Percentiles rank a stretch among this genome's conserved stretches.
Evolutionary conservation across 805 yeast species (phyloP).

Genomic region (Nakazawaea molendinolei): DNA sequence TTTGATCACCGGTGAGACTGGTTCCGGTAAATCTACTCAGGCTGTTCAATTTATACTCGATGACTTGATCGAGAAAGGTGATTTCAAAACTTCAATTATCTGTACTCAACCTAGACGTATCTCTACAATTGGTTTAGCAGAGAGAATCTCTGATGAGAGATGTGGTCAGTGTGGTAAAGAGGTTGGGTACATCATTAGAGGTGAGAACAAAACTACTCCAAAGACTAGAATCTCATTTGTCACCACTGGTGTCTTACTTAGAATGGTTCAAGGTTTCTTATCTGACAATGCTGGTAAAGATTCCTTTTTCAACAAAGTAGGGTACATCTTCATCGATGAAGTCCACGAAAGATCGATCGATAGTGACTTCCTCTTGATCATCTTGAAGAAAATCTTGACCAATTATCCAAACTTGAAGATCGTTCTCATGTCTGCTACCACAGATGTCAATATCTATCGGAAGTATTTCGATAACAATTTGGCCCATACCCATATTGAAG

Average conservation of each 20-base stretch:
- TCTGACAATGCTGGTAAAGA: slow-evolving; percentile 18
- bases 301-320: slow-evolving; percentile 44
- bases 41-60: slow-evolving; percentile 86
- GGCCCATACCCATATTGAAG: slow-evolving; percentile 78
- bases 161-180: slow-evolving; percentile 59
- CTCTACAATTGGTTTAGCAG: slow-evolving; percentile 91
- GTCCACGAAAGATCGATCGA: slow-evolving; percentile 96
- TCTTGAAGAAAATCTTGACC: slow-evolving; percentile 55
- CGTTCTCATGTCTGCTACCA: slow-evolving; percentile 91
- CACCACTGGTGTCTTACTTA: slow-evolving; percentile 85
- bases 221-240: slow-evolving; percentile 77
- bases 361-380: slow-evolving; percentile 75
- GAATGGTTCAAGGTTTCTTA: slow-evolving; percentile 64
- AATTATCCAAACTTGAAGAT: slow-evolving; percentile 53
- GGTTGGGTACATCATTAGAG: slow-evolving; percentile 86
- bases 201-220: slow-evolving; percentile 63
- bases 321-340: slow-evolving; percentile 82
- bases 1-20: slow-evolving; percentile 92
- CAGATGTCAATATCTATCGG: slow-evolving; percentile 61
- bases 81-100: slow-evolving; percentile 53
- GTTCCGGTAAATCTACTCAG: slow-evolving; percentile 96
- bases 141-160: slow-evolving; percentile 84
- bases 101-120: slow-evolving; percentile 97
- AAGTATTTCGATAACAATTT: slow-evolving; percentile 50
- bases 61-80: slow-evolving; percentile 40